phyloP scores from a whole-genome alignment of 345 rosid species.

The Eucalyptus coolabah region DNA sequence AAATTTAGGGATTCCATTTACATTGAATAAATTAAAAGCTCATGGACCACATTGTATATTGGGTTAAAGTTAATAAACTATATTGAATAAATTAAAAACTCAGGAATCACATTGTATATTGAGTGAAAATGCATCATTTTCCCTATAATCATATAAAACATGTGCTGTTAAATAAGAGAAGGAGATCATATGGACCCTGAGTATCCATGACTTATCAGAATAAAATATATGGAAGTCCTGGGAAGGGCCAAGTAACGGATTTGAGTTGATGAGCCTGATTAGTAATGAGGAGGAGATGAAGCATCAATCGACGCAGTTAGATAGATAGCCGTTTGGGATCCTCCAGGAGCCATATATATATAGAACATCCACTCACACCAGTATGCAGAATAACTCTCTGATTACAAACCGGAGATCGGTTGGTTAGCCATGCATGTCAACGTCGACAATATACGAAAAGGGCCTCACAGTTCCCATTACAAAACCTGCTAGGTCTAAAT shows the following conservation, averaged over 20 bases:
- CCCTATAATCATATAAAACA: not conserved
- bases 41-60: too few relatives aligned
- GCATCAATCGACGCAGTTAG: not conserved
- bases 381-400: not conserved
- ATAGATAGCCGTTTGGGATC: not conserved
- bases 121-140: too few relatives aligned
- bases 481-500: not conserved
- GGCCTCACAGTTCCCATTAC: not conserved
- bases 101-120: too few relatives aligned
- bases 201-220: not conserved
- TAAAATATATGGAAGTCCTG: not conserved
- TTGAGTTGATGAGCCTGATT: not conserved
- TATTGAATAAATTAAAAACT: too few relatives aligned
- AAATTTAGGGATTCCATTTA: too few relatives aligned
- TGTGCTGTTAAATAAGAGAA: not conserved
- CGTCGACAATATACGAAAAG: not conserved
- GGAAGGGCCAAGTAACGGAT: not conserved
- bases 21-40: too few relatives aligned
- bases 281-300: not conserved
- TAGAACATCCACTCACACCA: not conserved
- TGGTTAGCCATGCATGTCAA: not conserved
- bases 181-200: not conserved
- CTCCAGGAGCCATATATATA: not conserved
- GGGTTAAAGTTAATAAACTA: too few relatives aligned
- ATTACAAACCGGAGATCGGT: not conserved